Conservation (phyloP, 768 basidiomycete species). For the Russula vinacea region DNA sequence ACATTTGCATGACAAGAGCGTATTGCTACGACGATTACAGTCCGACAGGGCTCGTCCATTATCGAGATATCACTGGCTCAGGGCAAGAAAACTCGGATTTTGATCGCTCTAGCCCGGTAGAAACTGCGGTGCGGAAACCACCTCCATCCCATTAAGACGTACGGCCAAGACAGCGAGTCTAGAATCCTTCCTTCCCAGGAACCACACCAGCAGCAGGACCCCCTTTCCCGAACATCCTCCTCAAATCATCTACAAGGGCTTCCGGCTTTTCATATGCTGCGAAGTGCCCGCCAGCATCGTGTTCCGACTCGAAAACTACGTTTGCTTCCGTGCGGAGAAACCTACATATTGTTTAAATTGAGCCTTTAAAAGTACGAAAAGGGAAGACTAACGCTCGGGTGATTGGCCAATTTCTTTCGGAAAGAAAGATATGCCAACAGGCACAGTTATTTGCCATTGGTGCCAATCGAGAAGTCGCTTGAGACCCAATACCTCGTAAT, state of each 20-base stretch:
- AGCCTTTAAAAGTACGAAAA: background rate
- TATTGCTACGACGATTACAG: too few species aligned
- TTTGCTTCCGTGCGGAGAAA: conserved; percentile 35
- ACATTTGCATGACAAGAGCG: too few species aligned
- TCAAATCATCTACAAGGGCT: conserved; percentile 47
- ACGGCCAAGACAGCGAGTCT: background rate
- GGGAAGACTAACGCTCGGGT: conserved; percentile 40
- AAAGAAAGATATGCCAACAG: conserved; percentile 51
- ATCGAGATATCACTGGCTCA: too few species aligned
- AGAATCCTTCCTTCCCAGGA: conserved; percentile 31
- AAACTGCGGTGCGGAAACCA: background rate
- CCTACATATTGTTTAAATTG: background rate
- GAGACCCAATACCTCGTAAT: conserved; percentile 34
- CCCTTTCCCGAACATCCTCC: conserved; percentile 54
- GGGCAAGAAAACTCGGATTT: background rate
- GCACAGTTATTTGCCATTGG: conserved; percentile 34
- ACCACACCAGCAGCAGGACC: conserved; percentile 51
- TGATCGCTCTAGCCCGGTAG: background rate
- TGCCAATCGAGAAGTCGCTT: conserved; percentile 2
- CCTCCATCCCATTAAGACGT: background rate
- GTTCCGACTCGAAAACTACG: conserved; percentile 49
- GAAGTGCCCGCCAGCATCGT: conserved; percentile 57
- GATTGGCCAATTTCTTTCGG: conserved; percentile 46
- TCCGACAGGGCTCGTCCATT: too few species aligned
- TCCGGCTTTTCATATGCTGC: conserved; percentile 52